A percentile compares a stretch with the other conserved stretches of the same genome.
These are phyloP conservation scores for Penicillium sp. DNA, from an alignment of 2,329 filamentous ascomycete species.

Conservation along the genomic window DNA sequence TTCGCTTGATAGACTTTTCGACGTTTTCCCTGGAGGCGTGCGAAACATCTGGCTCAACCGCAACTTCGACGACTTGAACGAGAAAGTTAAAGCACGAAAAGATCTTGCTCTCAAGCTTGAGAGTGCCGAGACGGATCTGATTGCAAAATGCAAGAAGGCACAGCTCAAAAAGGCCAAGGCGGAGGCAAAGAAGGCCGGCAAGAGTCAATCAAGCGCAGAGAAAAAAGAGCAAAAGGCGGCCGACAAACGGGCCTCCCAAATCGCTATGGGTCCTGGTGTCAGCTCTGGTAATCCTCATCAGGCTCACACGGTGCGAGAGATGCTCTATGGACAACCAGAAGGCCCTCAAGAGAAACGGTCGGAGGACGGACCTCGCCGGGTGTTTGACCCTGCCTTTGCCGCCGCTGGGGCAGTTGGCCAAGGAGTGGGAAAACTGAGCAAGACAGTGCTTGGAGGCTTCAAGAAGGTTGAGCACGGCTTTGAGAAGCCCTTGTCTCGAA, in stretches of 20 bases:
- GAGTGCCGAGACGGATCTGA: constrained; percentile 77
- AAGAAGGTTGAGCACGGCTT: constrained; percentile 42
- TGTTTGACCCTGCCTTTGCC: constrained; percentile 50
- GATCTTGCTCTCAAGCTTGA: constrained; percentile 72
- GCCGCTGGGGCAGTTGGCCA: constrained; percentile 55
- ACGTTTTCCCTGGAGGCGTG: constrained; percentile 93
- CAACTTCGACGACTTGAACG: constrained; percentile 76
- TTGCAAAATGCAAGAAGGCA: constrained; percentile 74
- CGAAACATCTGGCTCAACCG: constrained; percentile 96
- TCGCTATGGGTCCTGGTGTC: constrained; percentile 51
- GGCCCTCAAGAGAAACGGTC: constrained; percentile 13
- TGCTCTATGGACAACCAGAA: constrained; percentile 35
- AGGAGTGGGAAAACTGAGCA: constrained; percentile 48
- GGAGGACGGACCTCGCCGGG: constrained; percentile 24
- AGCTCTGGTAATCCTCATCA: constrained; percentile 60
- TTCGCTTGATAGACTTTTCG: constrained; percentile 79
- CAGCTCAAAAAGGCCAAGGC: constrained; percentile 69
- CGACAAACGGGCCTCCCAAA: constrained; percentile 48
- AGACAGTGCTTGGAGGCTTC: constrained; percentile 45
- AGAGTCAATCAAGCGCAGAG: constrained; percentile 36
- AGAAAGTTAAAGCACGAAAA: constrained; percentile 78
- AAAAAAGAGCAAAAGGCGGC: constrained; percentile 52
- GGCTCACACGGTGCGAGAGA: constrained; percentile 51
- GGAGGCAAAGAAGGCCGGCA: constrained; percentile 62
- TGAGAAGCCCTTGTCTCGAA: constrained; percentile 37